Percentiles rank a stretch among this genome's conserved stretches.
Conservation (phyloP, 2,329 filamentous ascomycete species). For the Fonsecaea monophora region DNA sequence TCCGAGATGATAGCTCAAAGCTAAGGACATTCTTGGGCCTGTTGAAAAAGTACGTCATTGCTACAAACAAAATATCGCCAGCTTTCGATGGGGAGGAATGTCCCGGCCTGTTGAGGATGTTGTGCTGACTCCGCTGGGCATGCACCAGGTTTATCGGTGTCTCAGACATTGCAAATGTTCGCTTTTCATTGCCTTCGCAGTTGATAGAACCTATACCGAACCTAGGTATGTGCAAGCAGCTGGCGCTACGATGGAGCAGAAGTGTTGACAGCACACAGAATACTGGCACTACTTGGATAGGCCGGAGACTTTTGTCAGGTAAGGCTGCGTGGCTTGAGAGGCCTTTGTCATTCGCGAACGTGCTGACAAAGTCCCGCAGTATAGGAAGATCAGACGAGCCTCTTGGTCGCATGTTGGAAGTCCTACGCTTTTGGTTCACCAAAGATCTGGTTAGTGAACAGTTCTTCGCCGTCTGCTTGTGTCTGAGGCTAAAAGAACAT, state of each 20-base stretch:
- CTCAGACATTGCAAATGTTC: slow-evolving; percentile 89
- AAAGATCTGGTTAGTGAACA: slow-evolving; percentile 74
- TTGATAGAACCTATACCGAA: slow-evolving; percentile 96
- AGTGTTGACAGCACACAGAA: slow-evolving; percentile 59
- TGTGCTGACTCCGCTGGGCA: slow-evolving; percentile 22
- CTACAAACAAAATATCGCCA: slow-evolving; percentile 3
- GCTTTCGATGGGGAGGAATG: neutral
- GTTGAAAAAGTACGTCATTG: slow-evolving; percentile 74
- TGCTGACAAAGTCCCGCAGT: slow-evolving; percentile 55
- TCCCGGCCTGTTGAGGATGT: slow-evolving; percentile 11
- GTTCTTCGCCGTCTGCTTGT: neutral
- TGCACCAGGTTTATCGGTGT: slow-evolving; percentile 86
- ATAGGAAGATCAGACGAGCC: slow-evolving; percentile 90
- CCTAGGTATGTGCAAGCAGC: slow-evolving; percentile 61
- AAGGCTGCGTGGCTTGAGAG: slow-evolving; percentile 39
- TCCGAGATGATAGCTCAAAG: slow-evolving; percentile 81
- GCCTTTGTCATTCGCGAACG: slow-evolving; percentile 1
- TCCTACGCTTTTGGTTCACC: slow-evolving; percentile 96
- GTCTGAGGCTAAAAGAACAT: slow-evolving; percentile 22
- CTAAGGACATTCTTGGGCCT: slow-evolving; percentile 87
- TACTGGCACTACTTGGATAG: slow-evolving; percentile 99
- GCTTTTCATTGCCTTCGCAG: slow-evolving; percentile 94
- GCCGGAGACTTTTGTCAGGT: slow-evolving; percentile 83
- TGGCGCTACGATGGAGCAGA: neutral
- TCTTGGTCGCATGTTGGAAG: slow-evolving; percentile 91